Conservation (phyloP, 2,329 filamentous ascomycete species). For the Lachnellula occidentalis region DNA sequence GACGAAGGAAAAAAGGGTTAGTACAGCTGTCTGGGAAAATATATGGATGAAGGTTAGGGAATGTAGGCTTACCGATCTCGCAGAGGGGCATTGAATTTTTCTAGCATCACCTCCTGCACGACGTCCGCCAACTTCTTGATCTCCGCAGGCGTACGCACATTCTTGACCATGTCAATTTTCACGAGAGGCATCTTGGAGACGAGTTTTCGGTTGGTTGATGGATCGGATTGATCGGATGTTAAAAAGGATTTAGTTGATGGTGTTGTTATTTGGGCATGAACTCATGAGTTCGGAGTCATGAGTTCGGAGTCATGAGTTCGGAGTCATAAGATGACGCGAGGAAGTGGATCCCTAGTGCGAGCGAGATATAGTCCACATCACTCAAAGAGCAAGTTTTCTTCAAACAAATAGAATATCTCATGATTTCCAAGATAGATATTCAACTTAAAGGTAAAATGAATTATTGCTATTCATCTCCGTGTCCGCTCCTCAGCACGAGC, state of each 20-base stretch:
- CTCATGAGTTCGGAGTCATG: not conserved
- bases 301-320: not conserved
- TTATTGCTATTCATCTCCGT: not conserved
- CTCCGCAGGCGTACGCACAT: conserved; percentile 7
- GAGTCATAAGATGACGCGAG: not conserved
- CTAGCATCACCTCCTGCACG: conserved; percentile 11
- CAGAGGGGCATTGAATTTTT: conserved; percentile 13
- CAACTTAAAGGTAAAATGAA: too few relatives aligned
- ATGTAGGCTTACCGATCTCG: conserved; percentile 6
- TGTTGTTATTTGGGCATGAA: not conserved
- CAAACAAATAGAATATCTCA: too few relatives aligned
- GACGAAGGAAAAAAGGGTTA: not conserved
- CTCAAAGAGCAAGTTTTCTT: too few relatives aligned
- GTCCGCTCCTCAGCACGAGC: not conserved
- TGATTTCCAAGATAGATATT: too few relatives aligned
- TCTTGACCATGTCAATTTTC: conserved; percentile 11
- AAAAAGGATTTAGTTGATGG: not conserved
- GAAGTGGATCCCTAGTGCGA: not conserved
- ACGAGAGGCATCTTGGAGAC: conserved; percentile 14
- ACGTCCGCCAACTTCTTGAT: conserved; percentile 11
- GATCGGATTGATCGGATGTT: not conserved
- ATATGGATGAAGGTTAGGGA: not conserved
- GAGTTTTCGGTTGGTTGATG: not conserved
- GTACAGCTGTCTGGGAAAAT: not conserved
- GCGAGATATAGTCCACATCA: not conserved